Conservation (phyloP, 2,329 filamentous ascomycete genomes). For the Zymoseptoria passerinii region DNA sequence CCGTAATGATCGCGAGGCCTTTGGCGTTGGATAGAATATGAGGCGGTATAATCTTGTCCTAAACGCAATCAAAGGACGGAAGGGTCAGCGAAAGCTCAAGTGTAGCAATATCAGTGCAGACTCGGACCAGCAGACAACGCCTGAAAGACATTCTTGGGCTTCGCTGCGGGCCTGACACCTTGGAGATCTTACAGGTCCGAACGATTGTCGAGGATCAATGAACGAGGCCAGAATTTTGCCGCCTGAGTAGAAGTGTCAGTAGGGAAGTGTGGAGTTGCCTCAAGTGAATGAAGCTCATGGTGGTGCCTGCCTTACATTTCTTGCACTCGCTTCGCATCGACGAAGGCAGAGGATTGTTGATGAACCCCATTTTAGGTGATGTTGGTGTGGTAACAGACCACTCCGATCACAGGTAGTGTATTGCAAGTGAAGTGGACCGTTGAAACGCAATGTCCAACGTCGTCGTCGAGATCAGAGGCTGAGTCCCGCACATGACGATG, state of each 20-base stretch:
- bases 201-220: slow-evolving; percentile 84
- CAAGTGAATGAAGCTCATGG: slow-evolving; percentile 17
- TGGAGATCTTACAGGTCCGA: slow-evolving; percentile 54
- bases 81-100: background rate
- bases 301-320: background rate
- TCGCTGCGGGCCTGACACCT: background rate
- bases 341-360: slow-evolving; percentile 48
- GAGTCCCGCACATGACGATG: background rate
- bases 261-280: background rate
- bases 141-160: background rate
- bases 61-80: background rate
- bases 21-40: slow-evolving; percentile 84
- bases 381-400: background rate
- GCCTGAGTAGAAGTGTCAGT: slow-evolving; percentile 40
- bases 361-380: slow-evolving; percentile 35
- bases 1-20: slow-evolving; percentile 77
- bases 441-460: background rate
- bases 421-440: too few species aligned
- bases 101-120: background rate
- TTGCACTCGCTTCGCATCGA: slow-evolving; percentile 43
- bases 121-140: background rate
- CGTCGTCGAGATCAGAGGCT: background rate
- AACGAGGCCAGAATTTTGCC: slow-evolving; percentile 93
- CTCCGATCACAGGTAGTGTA: background rate
- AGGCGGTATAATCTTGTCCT: slow-evolving; percentile 90